phyloP scores from a whole-genome alignment of 2,329 filamentous ascomycete species.

The Xylariaceae sp. region DNA sequence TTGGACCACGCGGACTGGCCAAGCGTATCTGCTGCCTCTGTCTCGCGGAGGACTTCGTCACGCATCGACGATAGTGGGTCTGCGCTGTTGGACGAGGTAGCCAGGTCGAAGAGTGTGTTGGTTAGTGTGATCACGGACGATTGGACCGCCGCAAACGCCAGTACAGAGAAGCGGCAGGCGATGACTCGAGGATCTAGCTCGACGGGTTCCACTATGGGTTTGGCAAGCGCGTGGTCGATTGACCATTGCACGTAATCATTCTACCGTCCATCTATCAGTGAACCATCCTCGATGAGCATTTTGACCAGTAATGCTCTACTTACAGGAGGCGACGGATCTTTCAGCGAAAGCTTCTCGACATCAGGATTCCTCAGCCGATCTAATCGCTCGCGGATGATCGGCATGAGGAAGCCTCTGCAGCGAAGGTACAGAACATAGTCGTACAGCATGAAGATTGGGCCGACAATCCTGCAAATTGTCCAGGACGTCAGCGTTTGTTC shows the following conservation, averaged over 20 bases:
- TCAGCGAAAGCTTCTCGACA: slow-evolving; percentile 29
- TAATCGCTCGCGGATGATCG: slow-evolving; percentile 44
- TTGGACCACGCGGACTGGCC: slow-evolving; percentile 41
- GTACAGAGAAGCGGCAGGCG: slow-evolving; percentile 42
- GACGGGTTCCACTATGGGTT: slow-evolving; percentile 34
- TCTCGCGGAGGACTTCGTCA: slow-evolving; percentile 44
- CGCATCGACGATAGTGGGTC: slow-evolving; percentile 41
- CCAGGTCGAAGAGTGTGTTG: slow-evolving; percentile 48
- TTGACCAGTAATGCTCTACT: background rate
- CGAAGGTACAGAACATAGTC: slow-evolving; percentile 43
- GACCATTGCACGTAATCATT: slow-evolving; percentile 51
- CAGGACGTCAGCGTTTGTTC: background rate
- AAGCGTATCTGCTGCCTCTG: slow-evolving; percentile 27
- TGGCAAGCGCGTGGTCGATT: slow-evolving; percentile 44
- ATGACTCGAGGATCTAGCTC: slow-evolving; percentile 44
- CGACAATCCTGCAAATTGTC: slow-evolving; percentile 38
- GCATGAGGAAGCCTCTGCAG: slow-evolving; percentile 42
- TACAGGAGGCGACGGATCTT: slow-evolving; percentile 31
- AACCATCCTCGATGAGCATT: background rate
- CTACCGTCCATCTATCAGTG: slow-evolving; percentile 24
- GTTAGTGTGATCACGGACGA: slow-evolving; percentile 49
- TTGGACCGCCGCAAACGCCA: slow-evolving; percentile 48
- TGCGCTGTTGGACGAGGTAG: slow-evolving; percentile 37
- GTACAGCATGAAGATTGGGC: slow-evolving; percentile 40
- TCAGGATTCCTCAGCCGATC: slow-evolving; percentile 14